These are phyloP conservation scores for Urtica urens DNA, from an alignment of 306 rosid genomes.

Conservation along the genomic window DNA sequence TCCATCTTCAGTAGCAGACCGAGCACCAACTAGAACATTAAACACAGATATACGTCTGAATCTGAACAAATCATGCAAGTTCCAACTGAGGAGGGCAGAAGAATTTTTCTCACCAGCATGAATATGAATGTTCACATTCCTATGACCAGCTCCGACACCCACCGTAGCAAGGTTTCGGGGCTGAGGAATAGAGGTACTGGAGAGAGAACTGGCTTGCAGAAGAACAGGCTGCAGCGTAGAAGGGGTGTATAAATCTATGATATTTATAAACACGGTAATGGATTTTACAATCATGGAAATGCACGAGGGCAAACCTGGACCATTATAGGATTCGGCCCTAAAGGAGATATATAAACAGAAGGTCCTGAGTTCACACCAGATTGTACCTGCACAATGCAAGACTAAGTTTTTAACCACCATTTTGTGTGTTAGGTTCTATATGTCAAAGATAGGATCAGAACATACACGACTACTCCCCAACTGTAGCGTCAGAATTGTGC, in stretches of 20 bases:
- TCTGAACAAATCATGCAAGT: too few relatives aligned
- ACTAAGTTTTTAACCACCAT: too few relatives aligned
- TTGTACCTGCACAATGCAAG: conserved; percentile 53
- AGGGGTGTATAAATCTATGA: too few relatives aligned
- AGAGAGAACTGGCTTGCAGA: conserved; percentile 67
- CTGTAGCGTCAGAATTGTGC: conserved; percentile 79
- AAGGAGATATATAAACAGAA: conserved; percentile 85
- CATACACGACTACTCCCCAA: conserved; percentile 87
- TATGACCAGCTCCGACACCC: conserved; percentile 75
- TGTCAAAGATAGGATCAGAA: conserved; percentile 16
- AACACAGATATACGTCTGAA: too few relatives aligned
- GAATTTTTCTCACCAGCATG: conserved; percentile 61
- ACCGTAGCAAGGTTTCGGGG: conserved; percentile 53
- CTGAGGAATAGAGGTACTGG: conserved; percentile 55
- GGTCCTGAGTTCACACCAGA: conserved; percentile 84
- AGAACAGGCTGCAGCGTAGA: conserved; percentile 96
- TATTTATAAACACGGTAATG: too few relatives aligned
- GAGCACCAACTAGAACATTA: conserved; percentile 63
- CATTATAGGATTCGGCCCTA: conserved; percentile 97
- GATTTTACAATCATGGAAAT: too few relatives aligned
- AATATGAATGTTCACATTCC: conserved; percentile 90
- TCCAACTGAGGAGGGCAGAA: not conserved
- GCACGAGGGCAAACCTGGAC: conserved; percentile 90
- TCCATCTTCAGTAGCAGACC: conserved; percentile 70
- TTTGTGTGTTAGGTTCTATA: conserved; percentile 17